Evolutionary conservation across 208 protist genomes (phyloP), one percentile per base, ranked within the genome.

Genomic region (Plasmodiophora brassicae): DNA sequence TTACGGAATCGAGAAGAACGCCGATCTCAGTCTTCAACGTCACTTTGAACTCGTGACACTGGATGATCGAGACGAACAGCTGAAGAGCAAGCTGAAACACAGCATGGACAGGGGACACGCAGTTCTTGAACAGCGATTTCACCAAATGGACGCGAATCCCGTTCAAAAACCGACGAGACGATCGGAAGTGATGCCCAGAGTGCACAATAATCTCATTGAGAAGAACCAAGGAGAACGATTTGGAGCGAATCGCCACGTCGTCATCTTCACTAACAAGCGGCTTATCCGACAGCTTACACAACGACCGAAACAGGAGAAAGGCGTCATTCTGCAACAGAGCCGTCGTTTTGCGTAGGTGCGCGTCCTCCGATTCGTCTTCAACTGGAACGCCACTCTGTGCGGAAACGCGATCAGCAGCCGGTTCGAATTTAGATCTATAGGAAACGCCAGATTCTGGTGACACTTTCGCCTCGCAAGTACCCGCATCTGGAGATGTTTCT

Each of bases 1-100:
- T 95, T 0, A 98, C 94, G 88, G 97, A 94, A 14, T 92, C 93
- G 89, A 97, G 98, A 85, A 97, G 94, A 28, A 96, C 95, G 43
- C 94, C 94, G 25, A 95, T 95, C 91, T 98, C 96, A 53, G 43
- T 88, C 90, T 98, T 96, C 53, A 98, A 92, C 78, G 95, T 90
- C 0, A 91, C 92, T 57, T 96, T 95, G 88, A 98, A 98, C 46
- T 92, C 65, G n/a, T n/a, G 5, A 38, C 32, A 88, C 35, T 94
- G 89, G 39, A 96, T 93, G 57, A 97, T 92, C 14, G 91, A 91
- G 0, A 96, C 54, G 44, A 98, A 97, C 22, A 98, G 90, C 45
- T 94, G 94, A 35, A 98, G 88, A 22, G 95, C 94, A 0, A 98
- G 91, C 1, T 95, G 93, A 85, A 97, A 97, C 0, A 97, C 92